Evolutionary conservation across 768 basidiomycete genomes (phyloP).

Genomic region (Psilocybe azurescens): DNA sequence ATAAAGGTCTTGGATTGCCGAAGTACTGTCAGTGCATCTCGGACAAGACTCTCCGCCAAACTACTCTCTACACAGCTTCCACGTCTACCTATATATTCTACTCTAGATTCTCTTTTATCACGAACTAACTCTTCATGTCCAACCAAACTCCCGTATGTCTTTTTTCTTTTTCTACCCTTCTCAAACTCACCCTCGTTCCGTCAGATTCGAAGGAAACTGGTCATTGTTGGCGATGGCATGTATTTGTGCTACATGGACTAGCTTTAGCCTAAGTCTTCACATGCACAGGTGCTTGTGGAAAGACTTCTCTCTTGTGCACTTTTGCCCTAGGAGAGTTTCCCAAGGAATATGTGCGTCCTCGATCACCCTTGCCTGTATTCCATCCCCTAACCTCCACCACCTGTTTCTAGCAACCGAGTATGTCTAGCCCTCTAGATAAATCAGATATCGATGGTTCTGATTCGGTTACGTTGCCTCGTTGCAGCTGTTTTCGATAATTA

Average conservation of each 20-base stretch:
- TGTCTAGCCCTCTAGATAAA: constrained; percentile 23
- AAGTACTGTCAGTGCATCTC: constrained; percentile 8
- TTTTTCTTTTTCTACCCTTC: constrained; percentile 17
- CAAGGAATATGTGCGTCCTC: constrained; percentile 85
- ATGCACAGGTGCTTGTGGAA: constrained; percentile 87
- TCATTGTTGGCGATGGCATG: constrained; percentile 96
- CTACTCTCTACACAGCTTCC: constrained; percentile 14
- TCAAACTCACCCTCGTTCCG: constrained; percentile 18
- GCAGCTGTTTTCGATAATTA: constrained; percentile 98
- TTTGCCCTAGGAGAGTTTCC: constrained; percentile 96
- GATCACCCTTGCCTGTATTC: constrained; percentile 16
- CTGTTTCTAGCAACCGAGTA: constrained; percentile 61
- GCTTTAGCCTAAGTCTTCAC: constrained; percentile 25
- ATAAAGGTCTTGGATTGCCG: constrained; percentile 20
- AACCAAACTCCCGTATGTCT: constrained; percentile 10
- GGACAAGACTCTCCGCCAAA: constrained; percentile 21
- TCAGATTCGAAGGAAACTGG: constrained; percentile 92
- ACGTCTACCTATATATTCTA: constrained; percentile 28
- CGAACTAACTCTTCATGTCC: neutral
- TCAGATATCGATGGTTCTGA: constrained; percentile 18
- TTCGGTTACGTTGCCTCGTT: constrained; percentile 20
- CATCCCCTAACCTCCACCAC: constrained; percentile 12
- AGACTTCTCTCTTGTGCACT: constrained; percentile 89
- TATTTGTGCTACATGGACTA: constrained; percentile 26
- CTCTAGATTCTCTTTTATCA: constrained; percentile 7